Base-by-base conservation (phyloP, 768 basidiomycete species). In the Kwoniella dejecticola region DNA sequence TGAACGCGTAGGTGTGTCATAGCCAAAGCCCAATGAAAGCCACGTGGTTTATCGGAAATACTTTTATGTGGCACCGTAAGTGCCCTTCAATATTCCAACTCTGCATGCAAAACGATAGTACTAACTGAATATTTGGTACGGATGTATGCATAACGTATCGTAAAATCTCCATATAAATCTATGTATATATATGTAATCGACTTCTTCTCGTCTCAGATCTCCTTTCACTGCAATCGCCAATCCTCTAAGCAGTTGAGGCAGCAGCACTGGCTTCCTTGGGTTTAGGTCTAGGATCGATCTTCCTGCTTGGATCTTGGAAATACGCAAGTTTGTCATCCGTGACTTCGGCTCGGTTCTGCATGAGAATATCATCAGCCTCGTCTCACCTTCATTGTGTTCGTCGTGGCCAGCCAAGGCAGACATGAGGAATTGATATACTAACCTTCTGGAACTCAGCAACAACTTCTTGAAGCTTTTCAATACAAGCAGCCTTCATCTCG, bases 401-500 rank as follows among this genome's bases (percentile, higher is more conserved):
- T 15, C 19, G 7, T 13, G 33, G 17, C 7, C 4, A 7, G 33
- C 15, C 33, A 36, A 36, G 15, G n/a, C n/a, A n/a, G n/a, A n/a
- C n/a, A n/a, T n/a, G n/a, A n/a, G n/a, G n/a, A n/a, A n/a, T n/a
- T n/a, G 33, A 36, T n/a, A 23, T 4, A 24, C 82, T 30, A 63
- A 88, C 88, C 74, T 84, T 88, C 81, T 98, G 96, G 83, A 98
- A 98, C 1, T 83, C 84, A 47, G 83, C 84, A 30, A 97, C 89
- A 57, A 96, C 90, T 21, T 83, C 81, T 77, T 96, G 93, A 12
- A 99, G 77, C 50, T 87, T 67, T 55, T 85, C 83, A 62, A 98
- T 97, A 73, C 91, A 95, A 77, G 82, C 86, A 12, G 86, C 87
- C 81, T 99, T 99, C 69, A 99, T 81, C 77, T 98, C 87, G 4